Conservation (phyloP, 2,329 filamentous ascomycete species). For the Trichoderma simmonsii region DNA sequence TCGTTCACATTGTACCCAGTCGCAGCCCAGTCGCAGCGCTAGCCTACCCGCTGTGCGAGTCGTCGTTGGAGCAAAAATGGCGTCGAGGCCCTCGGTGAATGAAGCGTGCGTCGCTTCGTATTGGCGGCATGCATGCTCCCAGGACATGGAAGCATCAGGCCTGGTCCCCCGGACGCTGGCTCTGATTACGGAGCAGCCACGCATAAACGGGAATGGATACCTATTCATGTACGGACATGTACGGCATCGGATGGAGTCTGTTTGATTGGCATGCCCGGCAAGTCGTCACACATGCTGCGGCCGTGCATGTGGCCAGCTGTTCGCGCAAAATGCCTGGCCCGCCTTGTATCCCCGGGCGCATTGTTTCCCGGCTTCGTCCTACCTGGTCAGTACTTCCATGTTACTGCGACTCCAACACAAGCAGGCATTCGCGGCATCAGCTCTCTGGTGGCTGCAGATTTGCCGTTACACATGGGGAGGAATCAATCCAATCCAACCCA, state of each 20-base stretch:
- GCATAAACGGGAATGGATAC: background rate
- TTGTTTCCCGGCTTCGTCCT: background rate
- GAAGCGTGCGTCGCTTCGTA: conserved; percentile 8
- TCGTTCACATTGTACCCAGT: conserved; percentile 19
- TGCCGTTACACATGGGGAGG: background rate
- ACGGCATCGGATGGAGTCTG: conserved; percentile 2
- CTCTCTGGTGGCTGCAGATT: background rate
- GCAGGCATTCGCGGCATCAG: background rate
- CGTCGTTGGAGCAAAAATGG: background rate
- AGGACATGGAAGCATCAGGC: conserved; percentile 6
- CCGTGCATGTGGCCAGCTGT: conserved; percentile 16
- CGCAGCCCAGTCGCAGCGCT: conserved; percentile 18
- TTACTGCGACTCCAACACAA: background rate
- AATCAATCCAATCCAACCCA: background rate
- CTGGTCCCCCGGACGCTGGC: conserved; percentile 5
- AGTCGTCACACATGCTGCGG: conserved; percentile 8
- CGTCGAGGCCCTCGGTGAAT: conserved; percentile 10
- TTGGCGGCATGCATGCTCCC: conserved; percentile 12
- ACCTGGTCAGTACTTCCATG: no score
- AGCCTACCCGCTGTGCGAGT: conserved; percentile 17
- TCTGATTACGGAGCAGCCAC: conserved; percentile 1
- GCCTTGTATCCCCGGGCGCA: conserved; percentile 6
- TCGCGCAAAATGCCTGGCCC: conserved; percentile 9
- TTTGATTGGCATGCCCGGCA: conserved; percentile 9
- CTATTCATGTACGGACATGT: background rate